These are phyloP conservation scores for Phaeoacremonium minimum DNA, from an alignment of 2,329 filamentous ascomycete species.

Conservation along the genomic window DNA sequence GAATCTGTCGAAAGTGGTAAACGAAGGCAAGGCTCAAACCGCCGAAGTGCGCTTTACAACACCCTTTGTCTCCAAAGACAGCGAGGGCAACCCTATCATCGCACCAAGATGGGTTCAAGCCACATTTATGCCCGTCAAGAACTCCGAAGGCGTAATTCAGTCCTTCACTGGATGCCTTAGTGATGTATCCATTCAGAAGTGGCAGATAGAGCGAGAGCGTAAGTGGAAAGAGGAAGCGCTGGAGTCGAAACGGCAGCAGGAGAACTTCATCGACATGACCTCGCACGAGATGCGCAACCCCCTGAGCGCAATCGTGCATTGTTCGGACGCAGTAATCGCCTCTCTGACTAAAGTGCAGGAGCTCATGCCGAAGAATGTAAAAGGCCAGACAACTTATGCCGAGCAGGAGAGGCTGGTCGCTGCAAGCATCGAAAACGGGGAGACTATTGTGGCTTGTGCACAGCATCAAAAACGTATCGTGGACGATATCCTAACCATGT, in stretches of 20 bases:
- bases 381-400: conserved; percentile 17
- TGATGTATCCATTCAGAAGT: conserved; percentile 45
- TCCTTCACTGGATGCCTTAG: conserved; percentile 45
- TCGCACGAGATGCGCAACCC: conserved; percentile 73
- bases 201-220: conserved; percentile 45
- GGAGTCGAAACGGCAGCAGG: conserved; percentile 63
- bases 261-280: conserved; percentile 77
- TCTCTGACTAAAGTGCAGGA: conserved; percentile 40
- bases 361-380: conserved; percentile 14
- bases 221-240: conserved; percentile 50
- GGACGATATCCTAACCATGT: conserved; percentile 69
- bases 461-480: conserved; percentile 77
- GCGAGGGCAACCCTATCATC: conserved; percentile 33
- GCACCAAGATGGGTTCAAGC: conserved; percentile 44
- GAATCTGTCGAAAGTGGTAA: conserved; percentile 32
- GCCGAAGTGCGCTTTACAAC: conserved; percentile 45
- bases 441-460: conserved; percentile 73
- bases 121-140: conserved; percentile 45
- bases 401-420: conserved; percentile 36
- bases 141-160: conserved; percentile 38
- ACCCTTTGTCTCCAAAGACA: conserved; percentile 40
- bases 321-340: conserved; percentile 64
- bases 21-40: conserved; percentile 36
- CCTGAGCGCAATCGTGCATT: conserved; percentile 68
- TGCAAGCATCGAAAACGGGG: conserved; percentile 66